Base-by-base conservation (phyloP, 257 asterid genomes). In the Fraxinus cuspidata region DNA sequence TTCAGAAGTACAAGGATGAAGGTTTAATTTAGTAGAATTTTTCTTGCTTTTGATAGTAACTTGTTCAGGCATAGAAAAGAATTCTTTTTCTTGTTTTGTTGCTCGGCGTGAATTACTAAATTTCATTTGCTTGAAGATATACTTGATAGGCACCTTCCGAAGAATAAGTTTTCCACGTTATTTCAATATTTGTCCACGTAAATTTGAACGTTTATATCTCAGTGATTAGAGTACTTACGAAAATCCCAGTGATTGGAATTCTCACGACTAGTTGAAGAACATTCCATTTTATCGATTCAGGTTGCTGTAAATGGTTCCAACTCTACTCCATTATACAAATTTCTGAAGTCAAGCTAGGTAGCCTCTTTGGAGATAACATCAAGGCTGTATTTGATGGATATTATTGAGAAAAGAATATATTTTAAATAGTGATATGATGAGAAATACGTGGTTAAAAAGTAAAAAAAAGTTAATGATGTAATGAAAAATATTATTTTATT, bases 311-410 rank as follows among this genome's bases (percentile, higher is more conserved):
- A 94, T 34, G 99, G 99, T 28, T 44, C 85, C 4, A 87, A 80
- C 28, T 93, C 96, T 28, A 89, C 94, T 81, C 97, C 97, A 4
- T 19, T 92, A 2, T 94, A 91, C 80, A 90, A 90, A 85, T 92
- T 79, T 79, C 68, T 92, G 85, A 94, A 91, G 83, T 86, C 97
- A 0, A 89, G 76, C 75, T 91, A 92, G 85, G 97, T n/a, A 92
- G 99, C 13, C 70, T 92, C 7, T 89, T 94, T 1, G 96, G 97
- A 25, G 94, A 91, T 35, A 25, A 85, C 28, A 92, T 94, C n/a
- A n/a, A n/a, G n/a, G n/a, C n/a, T n/a, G n/a, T n/a, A n/a, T n/a
- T n/a, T n/a, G n/a, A n/a, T n/a, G n/a, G n/a, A n/a, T n/a, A n/a
- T n/a, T n/a, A n/a, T n/a, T n/a, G n/a, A n/a, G n/a, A n/a, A n/a